These are phyloP conservation scores for Phyllosticta citrichinensis DNA, from an alignment of 2,329 filamentous ascomycete genomes.

Conservation along the genomic window DNA sequence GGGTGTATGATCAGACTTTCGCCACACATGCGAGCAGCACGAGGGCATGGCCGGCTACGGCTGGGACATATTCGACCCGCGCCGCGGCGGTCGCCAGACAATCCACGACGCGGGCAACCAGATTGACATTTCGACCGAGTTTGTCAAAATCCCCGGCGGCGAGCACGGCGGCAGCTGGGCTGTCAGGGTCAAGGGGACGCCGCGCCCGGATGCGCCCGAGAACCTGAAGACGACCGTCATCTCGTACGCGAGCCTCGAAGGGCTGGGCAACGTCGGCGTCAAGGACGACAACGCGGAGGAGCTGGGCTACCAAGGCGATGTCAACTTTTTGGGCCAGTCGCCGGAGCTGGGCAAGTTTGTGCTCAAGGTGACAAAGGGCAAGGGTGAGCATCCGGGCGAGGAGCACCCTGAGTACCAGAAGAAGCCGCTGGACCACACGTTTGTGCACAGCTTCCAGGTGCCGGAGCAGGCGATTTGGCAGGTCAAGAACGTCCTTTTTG, in stretches of 20 bases:
- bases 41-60: slow-evolving; percentile 85
- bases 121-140: slow-evolving; percentile 84
- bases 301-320: slow-evolving; percentile 47
- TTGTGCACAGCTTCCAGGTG: slow-evolving; percentile 61
- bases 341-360: slow-evolving; percentile 68
- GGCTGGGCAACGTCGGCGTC: slow-evolving; percentile 55
- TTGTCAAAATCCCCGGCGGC: slow-evolving; percentile 85
- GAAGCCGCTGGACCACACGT: slow-evolving; percentile 65
- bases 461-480: slow-evolving; percentile 71
- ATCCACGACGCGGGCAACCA: slow-evolving; percentile 84
- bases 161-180: slow-evolving; percentile 85
- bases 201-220: slow-evolving; percentile 55
- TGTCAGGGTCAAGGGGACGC: slow-evolving; percentile 72
- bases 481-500: slow-evolving; percentile 57
- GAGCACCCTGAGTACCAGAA: slow-evolving; percentile 54
- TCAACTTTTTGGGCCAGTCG: slow-evolving; percentile 62
- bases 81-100: slow-evolving; percentile 76
- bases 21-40: slow-evolving; percentile 92
- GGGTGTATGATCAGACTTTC: slow-evolving; percentile 51
- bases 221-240: slow-evolving; percentile 67
- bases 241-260: slow-evolving; percentile 77
- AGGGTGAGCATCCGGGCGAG: slow-evolving; percentile 46
- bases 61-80: slow-evolving; percentile 93
- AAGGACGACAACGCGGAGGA: slow-evolving; percentile 40
- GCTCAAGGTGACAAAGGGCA: slow-evolving; percentile 65